Base-by-base conservation (phyloP, 768 basidiomycete genomes). In the Macrocybe gigantea region DNA sequence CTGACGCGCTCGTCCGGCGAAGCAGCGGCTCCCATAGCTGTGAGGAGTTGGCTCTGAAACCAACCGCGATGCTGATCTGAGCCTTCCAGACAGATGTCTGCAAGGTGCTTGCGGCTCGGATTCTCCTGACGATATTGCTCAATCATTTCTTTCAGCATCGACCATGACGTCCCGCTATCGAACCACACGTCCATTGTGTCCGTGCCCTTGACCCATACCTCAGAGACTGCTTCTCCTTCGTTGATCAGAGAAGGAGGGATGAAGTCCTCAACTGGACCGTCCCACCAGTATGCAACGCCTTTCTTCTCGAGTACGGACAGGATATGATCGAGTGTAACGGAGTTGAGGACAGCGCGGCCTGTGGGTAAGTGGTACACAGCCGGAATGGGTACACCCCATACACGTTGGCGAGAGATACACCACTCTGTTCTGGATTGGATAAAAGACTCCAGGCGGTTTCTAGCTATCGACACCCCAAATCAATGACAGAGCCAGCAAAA, bases 101-200 rank as follows among this genome's bases (percentile, higher is more conserved):
- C 89, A 38, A 72, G 67, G 44, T 75, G 69, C 31, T 60, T 65
- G 53, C 70, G 60, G 22, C 22, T 22, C 8, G 42, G 42, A n/a
- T 34, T 10, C 29, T 39, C 44, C 52, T 33, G 55, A 56, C 15
- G 60, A 54, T 9, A 62, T 67, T 32, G 36, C 40, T 38, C 45
- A 51, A 12, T 41, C 32, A 68, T 64, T 34, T 68, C 67, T 5
- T 57, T 53, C 12, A 95, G 67, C 72, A 90, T 77, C 1, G 90
- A 83, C 95, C 95, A 99, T 3, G 93, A 89, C 2, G 88, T 83
- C 4, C 95, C 95, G 56, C 91, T 94, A 66, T 99, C 95, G 56
- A 97, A 98, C 95, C 95, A 99, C 11, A 99, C 95, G 63, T 99
- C 95, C 84, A 98, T 93, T 2, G 95, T 99, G 61, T 99, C 95